These are phyloP conservation scores for Nakazawaea sp. DNA, from an alignment of 805 yeast genomes.

Conservation along the genomic window DNA sequence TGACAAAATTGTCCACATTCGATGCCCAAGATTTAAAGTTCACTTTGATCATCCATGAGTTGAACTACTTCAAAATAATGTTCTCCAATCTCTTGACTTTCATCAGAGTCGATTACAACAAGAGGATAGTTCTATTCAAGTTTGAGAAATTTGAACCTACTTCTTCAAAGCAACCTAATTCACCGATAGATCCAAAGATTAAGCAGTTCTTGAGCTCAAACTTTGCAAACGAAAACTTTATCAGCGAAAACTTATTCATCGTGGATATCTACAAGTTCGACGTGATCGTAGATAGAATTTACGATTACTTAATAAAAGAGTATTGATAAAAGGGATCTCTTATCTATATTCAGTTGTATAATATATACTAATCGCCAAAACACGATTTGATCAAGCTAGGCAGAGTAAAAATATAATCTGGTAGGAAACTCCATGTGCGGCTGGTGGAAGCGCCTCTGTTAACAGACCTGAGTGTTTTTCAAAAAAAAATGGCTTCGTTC, in stretches of 20 bases:
- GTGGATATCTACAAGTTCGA: slow-evolving; percentile 2
- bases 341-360: too few relatives aligned
- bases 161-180: too few relatives aligned
- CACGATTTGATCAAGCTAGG: too few relatives aligned
- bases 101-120: slow-evolving; percentile 3
- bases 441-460: too few relatives aligned
- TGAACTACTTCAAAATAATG: slow-evolving; percentile 5
- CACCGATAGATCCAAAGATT: background rate
- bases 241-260: background rate
- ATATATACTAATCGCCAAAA: too few relatives aligned
- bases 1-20: background rate
- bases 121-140: background rate
- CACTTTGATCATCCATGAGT: slow-evolving; percentile 6
- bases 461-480: too few relatives aligned
- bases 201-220: background rate
- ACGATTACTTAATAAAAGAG: background rate
- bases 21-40: background rate
- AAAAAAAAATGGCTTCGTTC: too few relatives aligned
- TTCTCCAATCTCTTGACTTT: background rate
- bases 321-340: too few relatives aligned
- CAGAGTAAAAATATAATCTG: too few relatives aligned
- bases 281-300: background rate
- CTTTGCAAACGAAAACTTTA: background rate
- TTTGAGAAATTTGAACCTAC: background rate
- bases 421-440: too few relatives aligned